Base-by-base conservation (phyloP, 352 stramenopile genomes). In the Phytopythium chamaehyphon region DNA sequence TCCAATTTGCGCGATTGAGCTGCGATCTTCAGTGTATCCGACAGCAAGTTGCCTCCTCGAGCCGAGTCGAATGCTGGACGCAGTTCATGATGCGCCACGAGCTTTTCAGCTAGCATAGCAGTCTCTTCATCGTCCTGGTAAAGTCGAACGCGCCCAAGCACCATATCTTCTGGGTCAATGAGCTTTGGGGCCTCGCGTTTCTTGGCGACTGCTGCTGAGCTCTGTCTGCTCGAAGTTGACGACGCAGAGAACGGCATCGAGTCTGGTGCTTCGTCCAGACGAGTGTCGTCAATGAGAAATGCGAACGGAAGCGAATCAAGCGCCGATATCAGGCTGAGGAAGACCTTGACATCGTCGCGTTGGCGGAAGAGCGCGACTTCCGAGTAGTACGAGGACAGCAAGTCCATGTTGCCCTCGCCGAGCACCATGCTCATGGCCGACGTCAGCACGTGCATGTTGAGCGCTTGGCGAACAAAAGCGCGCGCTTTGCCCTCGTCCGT, bases 161-260 rank as follows among this genome's bases (percentile, higher is more conserved):
- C 76, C 83, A 91, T 93, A 61, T 91, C 83, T 42, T 93, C 78
- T 0, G 83, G 79, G 39, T 91, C 78, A 46, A 93, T 93, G 43
- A 91, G 73, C 55, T 83, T 85, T 3, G 79, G 80, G 15, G 76
- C 73, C 19, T 66, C 52, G 45, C 73, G 76, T 53, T 65, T 75
- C 39, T n/a, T 15, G 40, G 12, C 40, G 24, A 18, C 1, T 6
- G 43, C 24, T 5, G 6, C 0, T 21, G 22, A 23, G 9, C 4
- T 24, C 0, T 16, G 14, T 5, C 2, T 28, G 14, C 18, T 3
- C 22, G 40, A 22, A 21, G 16, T 12, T 9, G 38, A 19, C 4
- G 43, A 77, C 18, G 71, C 80, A 40, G 69, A 75, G 57, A 93
- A 93, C n/a, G 83, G 83, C 50, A 91, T 62, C 33, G 79, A 73